Conservation (phyloP, 768 basidiomycete species). For the Tulasnella sp. region DNA sequence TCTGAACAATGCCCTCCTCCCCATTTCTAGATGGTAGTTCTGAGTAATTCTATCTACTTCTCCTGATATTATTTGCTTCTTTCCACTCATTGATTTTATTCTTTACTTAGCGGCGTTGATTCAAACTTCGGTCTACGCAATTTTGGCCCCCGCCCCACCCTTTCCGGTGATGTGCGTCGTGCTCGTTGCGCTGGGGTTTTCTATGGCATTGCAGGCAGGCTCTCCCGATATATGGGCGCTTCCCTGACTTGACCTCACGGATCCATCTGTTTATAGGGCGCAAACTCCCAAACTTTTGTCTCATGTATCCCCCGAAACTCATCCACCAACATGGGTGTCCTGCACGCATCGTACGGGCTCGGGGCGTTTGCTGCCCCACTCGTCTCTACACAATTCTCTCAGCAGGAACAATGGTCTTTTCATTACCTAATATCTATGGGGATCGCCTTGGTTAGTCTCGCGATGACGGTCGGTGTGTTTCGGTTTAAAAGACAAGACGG, state of each 20-base stretch:
- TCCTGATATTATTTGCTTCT: neutral
- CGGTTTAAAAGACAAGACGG: constrained; percentile 33
- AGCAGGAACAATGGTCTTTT: constrained; percentile 64
- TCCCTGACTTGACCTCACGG: neutral
- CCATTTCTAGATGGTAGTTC: neutral
- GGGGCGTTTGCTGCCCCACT: constrained; percentile 56
- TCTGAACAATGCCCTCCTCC: neutral
- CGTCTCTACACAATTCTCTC: constrained; percentile 75
- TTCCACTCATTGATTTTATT: neutral
- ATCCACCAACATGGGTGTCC: constrained; percentile 62
- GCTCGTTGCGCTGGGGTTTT: constrained; percentile 50
- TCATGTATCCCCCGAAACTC: constrained; percentile 55
- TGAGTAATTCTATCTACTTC: neutral
- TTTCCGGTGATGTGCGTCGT: constrained; percentile 60
- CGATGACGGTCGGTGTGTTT: constrained; percentile 36
- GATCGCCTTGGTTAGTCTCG: constrained; percentile 39
- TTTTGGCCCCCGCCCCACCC: constrained; percentile 56
- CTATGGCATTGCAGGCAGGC: constrained; percentile 39
- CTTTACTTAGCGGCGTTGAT: constrained; percentile 39
- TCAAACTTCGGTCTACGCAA: constrained; percentile 53
- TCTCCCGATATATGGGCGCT: constrained; percentile 41
- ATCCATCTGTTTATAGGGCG: neutral
- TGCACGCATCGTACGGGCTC: constrained; percentile 55
- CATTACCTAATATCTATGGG: constrained; percentile 65
- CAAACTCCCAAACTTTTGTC: constrained; percentile 65